A percentile compares a stretch with the other conserved stretches of the same genome.
These are phyloP conservation scores for Clavulina sp. DNA, from an alignment of 768 basidiomycete genomes.

Conservation along the genomic window DNA sequence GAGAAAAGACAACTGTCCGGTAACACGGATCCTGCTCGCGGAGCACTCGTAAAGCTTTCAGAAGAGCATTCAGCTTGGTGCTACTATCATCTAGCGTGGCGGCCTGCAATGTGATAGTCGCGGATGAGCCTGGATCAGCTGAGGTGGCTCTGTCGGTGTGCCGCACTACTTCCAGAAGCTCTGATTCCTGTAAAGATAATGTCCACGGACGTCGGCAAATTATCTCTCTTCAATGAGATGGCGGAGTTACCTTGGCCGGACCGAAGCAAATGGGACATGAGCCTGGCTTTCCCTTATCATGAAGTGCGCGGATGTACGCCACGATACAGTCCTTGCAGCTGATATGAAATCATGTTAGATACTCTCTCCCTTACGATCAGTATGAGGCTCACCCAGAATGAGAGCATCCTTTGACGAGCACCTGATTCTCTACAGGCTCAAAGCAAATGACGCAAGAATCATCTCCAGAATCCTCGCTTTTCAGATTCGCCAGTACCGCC, in stretches of 20 bases:
- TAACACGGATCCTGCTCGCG: conserved; percentile 57
- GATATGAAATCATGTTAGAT: conserved; percentile 1
- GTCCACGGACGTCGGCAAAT: not conserved
- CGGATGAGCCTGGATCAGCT: conserved; percentile 10
- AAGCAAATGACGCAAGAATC: conserved; percentile 65
- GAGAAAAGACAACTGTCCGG: conserved; percentile 76
- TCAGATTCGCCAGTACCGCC: conserved; percentile 35
- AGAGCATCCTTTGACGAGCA: conserved; percentile 56
- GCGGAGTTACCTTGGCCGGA: conserved; percentile 36
- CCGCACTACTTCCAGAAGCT: conserved; percentile 43
- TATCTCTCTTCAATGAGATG: too few species aligned
- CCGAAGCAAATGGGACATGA: conserved; percentile 67
- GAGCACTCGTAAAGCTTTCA: conserved; percentile 47
- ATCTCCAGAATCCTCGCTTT: conserved; percentile 25
- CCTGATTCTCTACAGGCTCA: conserved; percentile 53
- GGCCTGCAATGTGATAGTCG: conserved; percentile 27
- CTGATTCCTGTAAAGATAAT: conserved; percentile 27
- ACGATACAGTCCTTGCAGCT: conserved; percentile 88
- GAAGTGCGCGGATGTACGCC: conserved; percentile 47
- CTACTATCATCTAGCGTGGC: conserved; percentile 61
- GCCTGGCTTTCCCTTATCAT: conserved; percentile 50
- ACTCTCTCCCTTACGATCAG: not conserved
- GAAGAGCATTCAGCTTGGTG: conserved; percentile 76
- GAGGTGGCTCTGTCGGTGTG: not conserved
- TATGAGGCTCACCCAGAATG: conserved; percentile 44